Conservation (phyloP, 345 rosid species). For the Salix exigua region DNA sequence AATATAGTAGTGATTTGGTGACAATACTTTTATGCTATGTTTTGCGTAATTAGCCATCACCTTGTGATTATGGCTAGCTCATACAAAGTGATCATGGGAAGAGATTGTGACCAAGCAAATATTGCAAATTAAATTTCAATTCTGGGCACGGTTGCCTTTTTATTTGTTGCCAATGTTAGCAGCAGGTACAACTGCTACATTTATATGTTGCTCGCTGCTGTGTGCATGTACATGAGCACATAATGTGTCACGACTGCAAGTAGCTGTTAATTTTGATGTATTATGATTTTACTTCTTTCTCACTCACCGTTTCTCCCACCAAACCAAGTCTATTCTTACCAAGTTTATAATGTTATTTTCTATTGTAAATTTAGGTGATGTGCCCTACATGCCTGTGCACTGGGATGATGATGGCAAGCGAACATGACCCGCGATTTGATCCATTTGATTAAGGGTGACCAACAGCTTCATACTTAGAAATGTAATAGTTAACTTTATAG, state of each 20-base stretch:
- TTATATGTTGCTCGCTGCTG: no score
- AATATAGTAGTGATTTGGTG: background rate
- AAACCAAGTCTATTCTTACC: no score
- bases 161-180: background rate
- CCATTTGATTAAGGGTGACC: constrained; percentile 53
- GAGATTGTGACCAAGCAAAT: background rate
- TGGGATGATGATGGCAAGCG: constrained; percentile 76
- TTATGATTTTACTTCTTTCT: background rate
- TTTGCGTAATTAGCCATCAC: background rate
- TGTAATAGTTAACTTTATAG: background rate
- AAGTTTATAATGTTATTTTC: background rate
- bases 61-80: background rate
- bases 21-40: background rate
- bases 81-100: background rate
- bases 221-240: background rate
- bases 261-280: background rate
- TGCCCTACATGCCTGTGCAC: constrained; percentile 93
- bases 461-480: no score
- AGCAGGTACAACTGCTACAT: no score
- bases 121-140: background rate
- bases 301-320: background rate
- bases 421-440: constrained; percentile 74
- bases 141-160: background rate
- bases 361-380: constrained; percentile 56
- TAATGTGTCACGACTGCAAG: background rate